Evolutionary conservation across 1,284 basidiomycete species (phyloP).

Genomic region (Ustilago vetiveriae): DNA sequence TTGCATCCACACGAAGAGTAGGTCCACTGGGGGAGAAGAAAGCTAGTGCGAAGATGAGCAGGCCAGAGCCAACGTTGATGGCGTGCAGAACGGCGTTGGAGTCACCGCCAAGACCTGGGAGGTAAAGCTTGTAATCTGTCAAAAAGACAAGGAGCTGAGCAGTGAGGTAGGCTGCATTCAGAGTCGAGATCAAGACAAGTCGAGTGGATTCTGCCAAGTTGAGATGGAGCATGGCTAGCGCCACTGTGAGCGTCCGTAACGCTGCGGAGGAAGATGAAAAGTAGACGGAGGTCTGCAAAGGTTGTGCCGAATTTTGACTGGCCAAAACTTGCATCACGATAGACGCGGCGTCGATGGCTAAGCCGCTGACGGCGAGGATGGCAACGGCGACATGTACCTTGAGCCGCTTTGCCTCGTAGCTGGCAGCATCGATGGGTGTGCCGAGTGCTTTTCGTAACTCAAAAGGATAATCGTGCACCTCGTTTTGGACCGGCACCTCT

Average conservation of each 20-base stretch:
- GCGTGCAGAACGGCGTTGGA: constrained; percentile 1
- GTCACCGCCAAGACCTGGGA: constrained; percentile 3
- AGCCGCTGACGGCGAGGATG: constrained; percentile 19
- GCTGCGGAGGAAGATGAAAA: constrained; percentile 11
- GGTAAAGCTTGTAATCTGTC: constrained; percentile 8
- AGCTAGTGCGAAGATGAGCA: constrained; percentile 2
- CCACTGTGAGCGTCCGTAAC: constrained; percentile 14
- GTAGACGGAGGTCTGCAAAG: constrained; percentile 4
- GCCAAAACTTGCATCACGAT: constrained; percentile 11
- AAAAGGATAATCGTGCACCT: constrained; percentile 20
- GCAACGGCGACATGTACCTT: constrained; percentile 17
- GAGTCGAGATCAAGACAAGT: constrained; percentile 6
- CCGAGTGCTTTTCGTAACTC: constrained; percentile 23
- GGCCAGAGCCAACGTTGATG: neutral
- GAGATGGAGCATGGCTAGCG: constrained; percentile 25
- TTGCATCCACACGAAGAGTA: constrained; percentile 3
- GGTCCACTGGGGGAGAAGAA: constrained; percentile 19
- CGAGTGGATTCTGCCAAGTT: constrained; percentile 8
- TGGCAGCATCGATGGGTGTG: constrained; percentile 9
- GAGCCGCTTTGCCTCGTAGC: constrained; percentile 9
- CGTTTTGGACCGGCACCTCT: neutral
- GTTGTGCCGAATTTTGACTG: neutral
- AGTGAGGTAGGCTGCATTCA: constrained; percentile 11
- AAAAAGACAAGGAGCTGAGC: constrained; percentile 20
- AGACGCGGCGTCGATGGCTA: constrained; percentile 19